phyloP scores from a whole-genome alignment of 1,139 yeast genomes.

The Hemisphaericaspora subhashii region DNA sequence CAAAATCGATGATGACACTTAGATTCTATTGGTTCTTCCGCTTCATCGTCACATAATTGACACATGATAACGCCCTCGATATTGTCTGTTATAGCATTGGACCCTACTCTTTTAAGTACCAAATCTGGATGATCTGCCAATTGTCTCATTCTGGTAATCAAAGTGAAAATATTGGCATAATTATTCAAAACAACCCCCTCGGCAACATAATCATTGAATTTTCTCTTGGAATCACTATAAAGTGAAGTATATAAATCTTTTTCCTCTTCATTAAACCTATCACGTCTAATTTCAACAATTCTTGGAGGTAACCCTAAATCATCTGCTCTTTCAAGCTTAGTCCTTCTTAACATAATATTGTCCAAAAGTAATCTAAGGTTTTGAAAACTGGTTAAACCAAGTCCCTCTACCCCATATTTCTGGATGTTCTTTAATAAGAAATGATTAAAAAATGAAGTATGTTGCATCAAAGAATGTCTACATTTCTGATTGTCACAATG shows the following conservation, averaged over 20 bases:
- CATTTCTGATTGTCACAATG: conserved; percentile 69
- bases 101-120: conserved; percentile 68
- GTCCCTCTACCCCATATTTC: conserved; percentile 75
- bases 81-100: conserved; percentile 35
- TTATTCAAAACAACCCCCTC: conserved; percentile 94
- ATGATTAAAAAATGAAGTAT: conserved; percentile 92
- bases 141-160: conserved; percentile 96
- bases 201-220: conserved; percentile 84
- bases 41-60: conserved; percentile 94
- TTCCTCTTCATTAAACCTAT: conserved; percentile 89
- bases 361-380: conserved; percentile 71
- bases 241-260: conserved; percentile 86
- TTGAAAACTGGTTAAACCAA: conserved; percentile 74
- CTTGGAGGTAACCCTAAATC: conserved; percentile 96
- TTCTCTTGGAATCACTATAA: conserved; percentile 82
- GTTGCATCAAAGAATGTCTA: conserved; percentile 92
- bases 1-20: conserved; percentile 93
- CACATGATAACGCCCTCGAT: conserved; percentile 73
- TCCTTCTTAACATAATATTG: conserved; percentile 87
- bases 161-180: conserved; percentile 93
- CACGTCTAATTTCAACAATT: conserved; percentile 82
- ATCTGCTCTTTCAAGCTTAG: conserved; percentile 94
- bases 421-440: conserved; percentile 92
- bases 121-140: conserved; percentile 97
- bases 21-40: conserved; percentile 94